Conservation (phyloP, 352 stramenopile genomes). For the Globisporangium barbulae region DNA sequence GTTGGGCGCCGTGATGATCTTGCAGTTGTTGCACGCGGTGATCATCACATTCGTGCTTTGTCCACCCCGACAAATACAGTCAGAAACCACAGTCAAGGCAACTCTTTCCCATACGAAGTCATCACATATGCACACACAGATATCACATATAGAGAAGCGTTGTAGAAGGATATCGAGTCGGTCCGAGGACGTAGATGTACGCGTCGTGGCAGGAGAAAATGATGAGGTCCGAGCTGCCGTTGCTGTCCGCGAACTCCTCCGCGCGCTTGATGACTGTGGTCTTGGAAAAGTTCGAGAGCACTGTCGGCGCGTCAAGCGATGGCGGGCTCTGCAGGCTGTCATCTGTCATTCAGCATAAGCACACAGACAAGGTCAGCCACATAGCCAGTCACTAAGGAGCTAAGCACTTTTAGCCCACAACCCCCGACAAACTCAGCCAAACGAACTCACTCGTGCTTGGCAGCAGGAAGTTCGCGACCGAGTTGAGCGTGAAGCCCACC, state of each 20-base stretch:
- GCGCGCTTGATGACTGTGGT: conserved; percentile 79
- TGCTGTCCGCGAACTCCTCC: conserved; percentile 49
- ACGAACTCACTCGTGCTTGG: conserved; percentile 7
- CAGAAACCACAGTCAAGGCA: conserved; percentile 46
- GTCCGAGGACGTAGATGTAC: conserved; percentile 94
- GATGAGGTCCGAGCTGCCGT: conserved; percentile 54
- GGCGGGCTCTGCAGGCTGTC: not conserved
- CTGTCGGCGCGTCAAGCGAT: conserved; percentile 29
- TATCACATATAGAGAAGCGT: not conserved
- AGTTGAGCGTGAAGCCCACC: conserved; percentile 57
- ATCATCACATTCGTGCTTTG: conserved; percentile 86
- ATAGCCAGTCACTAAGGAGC: not conserved
- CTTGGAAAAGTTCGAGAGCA: conserved; percentile 63
- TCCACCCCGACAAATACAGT: conserved; percentile 8
- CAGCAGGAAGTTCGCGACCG: conserved; percentile 17
- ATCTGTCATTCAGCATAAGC: not conserved
- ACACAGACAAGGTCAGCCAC: not conserved
- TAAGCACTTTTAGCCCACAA: not conserved
- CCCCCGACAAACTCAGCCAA: not conserved
- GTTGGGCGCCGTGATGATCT: conserved; percentile 93
- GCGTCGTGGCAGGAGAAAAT: conserved; percentile 93
- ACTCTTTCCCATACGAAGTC: conserved; percentile 5
- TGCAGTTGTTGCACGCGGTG: conserved; percentile 93
- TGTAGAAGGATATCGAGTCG: conserved; percentile 86
- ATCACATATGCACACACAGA: not conserved